Evolutionary conservation across 306 rosid species (phyloP).

Genomic region (Quercus robur): DNA sequence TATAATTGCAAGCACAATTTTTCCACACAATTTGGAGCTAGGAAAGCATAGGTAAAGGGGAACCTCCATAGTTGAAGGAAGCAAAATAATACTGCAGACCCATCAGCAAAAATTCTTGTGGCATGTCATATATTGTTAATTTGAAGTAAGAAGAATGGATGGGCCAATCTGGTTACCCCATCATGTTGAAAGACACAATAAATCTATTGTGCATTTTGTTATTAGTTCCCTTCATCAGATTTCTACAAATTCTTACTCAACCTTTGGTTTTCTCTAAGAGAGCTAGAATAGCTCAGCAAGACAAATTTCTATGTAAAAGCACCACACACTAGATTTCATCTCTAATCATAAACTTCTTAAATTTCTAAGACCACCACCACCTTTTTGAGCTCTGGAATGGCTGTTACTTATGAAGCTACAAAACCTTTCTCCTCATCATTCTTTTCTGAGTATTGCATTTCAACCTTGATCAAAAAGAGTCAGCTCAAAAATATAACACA

Average conservation of each 20-base stretch:
- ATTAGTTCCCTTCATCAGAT: background rate
- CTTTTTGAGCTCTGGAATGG: too few species aligned
- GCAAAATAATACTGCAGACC: too few species aligned
- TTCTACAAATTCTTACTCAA: background rate
- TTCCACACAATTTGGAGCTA: background rate
- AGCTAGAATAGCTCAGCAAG: background rate
- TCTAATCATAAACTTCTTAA: background rate
- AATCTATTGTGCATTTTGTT: background rate
- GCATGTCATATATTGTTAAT: too few species aligned
- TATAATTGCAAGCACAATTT: background rate
- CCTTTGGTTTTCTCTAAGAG: background rate
- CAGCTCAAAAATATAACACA: background rate
- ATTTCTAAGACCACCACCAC: background rate
- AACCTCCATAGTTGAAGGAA: background rate
- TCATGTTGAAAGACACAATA: too few species aligned
- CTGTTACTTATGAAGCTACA: too few species aligned
- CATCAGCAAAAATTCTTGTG: too few species aligned
- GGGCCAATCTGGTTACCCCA: too few species aligned
- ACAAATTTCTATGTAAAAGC: background rate
- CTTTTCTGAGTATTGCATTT: too few species aligned
- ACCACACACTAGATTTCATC: background rate
- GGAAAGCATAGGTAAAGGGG: background rate
- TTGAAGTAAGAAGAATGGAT: too few species aligned
- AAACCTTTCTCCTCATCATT: too few species aligned
- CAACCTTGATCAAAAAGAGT: background rate